A percentile compares a stretch with the other conserved stretches of the same genome.
These are phyloP conservation scores for Sanghuangporus sanghuang DNA, from an alignment of 1,284 basidiomycete species.

Conservation along the genomic window DNA sequence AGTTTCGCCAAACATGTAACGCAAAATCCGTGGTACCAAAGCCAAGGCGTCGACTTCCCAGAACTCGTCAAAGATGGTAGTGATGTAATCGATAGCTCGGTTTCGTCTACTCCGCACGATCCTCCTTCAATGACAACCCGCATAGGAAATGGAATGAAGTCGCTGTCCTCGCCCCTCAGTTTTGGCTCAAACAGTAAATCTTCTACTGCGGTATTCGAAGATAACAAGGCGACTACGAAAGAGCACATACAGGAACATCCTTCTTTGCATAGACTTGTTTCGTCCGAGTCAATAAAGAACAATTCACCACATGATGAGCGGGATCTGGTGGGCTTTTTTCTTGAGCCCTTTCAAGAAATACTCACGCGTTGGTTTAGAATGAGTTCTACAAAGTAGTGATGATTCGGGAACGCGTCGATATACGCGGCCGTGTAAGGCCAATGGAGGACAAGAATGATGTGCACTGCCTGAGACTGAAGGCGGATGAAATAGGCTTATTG, in stretches of 20 bases:
- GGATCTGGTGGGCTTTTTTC: neutral
- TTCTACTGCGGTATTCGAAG: conserved; percentile 29
- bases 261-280: conserved; percentile 18
- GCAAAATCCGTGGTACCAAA: conserved; percentile 29
- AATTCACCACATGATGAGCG: neutral
- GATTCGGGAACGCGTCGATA: conserved; percentile 86
- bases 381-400: conserved; percentile 37
- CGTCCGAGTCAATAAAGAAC: neutral
- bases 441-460: conserved; percentile 73
- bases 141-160: conserved; percentile 12
- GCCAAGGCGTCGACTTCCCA: conserved; percentile 42
- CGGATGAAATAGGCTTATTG: conserved; percentile 61
- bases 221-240: conserved; percentile 28
- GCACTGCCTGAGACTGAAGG: conserved; percentile 55
- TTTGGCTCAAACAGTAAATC: conserved; percentile 8
- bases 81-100: neutral
- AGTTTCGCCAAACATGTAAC: conserved; percentile 53
- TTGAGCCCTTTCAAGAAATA: neutral
- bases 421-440: conserved; percentile 69
- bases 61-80: conserved; percentile 27
- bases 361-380: neutral
- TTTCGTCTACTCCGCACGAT: neutral
- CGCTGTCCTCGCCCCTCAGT: conserved; percentile 1
- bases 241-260: conserved; percentile 24
- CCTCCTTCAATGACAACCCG: neutral